A percentile compares a stretch with the other conserved stretches of the same genome.
These are phyloP conservation scores for Colletotrichum falcatum DNA, from an alignment of 2,329 filamentous ascomycete genomes.

Conservation along the genomic window DNA sequence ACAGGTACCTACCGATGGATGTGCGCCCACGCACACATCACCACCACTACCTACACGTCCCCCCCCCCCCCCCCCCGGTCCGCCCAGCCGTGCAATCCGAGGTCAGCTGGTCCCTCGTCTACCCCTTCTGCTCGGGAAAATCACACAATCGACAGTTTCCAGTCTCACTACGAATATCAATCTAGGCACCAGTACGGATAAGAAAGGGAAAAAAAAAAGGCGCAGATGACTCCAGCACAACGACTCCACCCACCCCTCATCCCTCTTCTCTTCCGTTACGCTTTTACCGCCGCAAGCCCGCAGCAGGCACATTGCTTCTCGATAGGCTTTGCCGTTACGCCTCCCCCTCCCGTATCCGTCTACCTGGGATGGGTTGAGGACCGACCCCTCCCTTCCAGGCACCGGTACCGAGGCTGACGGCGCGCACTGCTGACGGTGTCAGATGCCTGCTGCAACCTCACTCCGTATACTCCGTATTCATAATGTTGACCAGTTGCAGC, in stretches of 20 bases:
- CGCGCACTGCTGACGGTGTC: conserved; percentile 5
- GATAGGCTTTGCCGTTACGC: too few relatives aligned
- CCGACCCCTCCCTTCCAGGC: neutral
- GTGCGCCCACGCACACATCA: conserved; percentile 7
- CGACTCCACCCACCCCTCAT: neutral
- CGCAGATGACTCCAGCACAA: neutral
- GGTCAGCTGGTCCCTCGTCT: conserved; percentile 23
- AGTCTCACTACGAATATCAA: neutral
- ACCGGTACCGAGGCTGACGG: conserved; percentile 5
- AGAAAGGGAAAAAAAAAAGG: neutral
- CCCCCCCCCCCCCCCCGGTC: conserved; percentile 8
- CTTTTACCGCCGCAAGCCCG: neutral
- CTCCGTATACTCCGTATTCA: neutral
- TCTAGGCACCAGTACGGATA: neutral
- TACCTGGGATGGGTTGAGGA: conserved; percentile 1
- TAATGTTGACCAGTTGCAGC: neutral
- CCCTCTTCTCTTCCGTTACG: neutral
- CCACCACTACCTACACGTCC: too few relatives aligned
- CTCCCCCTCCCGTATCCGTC: neutral
- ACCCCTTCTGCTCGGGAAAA: conserved; percentile 8
- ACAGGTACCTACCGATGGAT: too few relatives aligned
- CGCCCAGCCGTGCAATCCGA: conserved; percentile 30
- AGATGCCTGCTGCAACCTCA: neutral
- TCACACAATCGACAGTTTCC: neutral
- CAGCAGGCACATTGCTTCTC: neutral